Conservation (phyloP, 768 basidiomycete genomes). For the Rhizopogon sp. region DNA sequence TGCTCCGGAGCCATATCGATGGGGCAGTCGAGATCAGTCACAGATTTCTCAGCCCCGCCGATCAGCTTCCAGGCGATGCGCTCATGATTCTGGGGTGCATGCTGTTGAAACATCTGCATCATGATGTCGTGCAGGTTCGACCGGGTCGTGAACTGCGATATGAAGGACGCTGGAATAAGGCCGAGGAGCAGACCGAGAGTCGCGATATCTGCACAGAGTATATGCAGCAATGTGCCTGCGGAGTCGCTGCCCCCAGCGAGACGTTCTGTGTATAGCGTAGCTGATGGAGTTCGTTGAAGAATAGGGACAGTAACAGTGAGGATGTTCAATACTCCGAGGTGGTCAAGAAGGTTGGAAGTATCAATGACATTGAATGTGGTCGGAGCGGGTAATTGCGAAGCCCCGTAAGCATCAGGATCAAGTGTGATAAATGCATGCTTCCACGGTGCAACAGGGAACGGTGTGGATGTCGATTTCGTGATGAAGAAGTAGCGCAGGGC, state of each 20-base stretch:
- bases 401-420: slow-evolving; percentile 16
- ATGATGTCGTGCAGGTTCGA: slow-evolving; percentile 22
- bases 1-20: slow-evolving; percentile 15
- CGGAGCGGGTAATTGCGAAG: slow-evolving; percentile 16
- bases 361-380: slow-evolving; percentile 27
- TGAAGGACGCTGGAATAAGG: slow-evolving; percentile 17
- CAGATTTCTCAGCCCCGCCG: neutral
- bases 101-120: neutral
- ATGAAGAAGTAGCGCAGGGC: slow-evolving; percentile 15
- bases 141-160: slow-evolving; percentile 24
- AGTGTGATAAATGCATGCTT: slow-evolving; percentile 16
- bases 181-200: slow-evolving; percentile 23
- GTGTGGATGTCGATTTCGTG: slow-evolving; percentile 9
- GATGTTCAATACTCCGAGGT: slow-evolving; percentile 25
- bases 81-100: slow-evolving; percentile 14
- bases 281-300: slow-evolving; percentile 16
- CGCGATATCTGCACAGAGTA: slow-evolving; percentile 23
- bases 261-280: slow-evolving; percentile 25
- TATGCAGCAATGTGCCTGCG: slow-evolving; percentile 14
- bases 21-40: neutral
- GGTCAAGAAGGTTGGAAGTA: slow-evolving; percentile 27
- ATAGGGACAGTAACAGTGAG: slow-evolving; percentile 17
- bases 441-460: slow-evolving; percentile 20
- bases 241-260: slow-evolving; percentile 9
- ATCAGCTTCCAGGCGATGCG: slow-evolving; percentile 22